Evolutionary conservation across 176 grass and related monocot genomes (phyloP), one percentile per base, ranked within the genome.

Genomic region (Ensete ventricosum): DNA sequence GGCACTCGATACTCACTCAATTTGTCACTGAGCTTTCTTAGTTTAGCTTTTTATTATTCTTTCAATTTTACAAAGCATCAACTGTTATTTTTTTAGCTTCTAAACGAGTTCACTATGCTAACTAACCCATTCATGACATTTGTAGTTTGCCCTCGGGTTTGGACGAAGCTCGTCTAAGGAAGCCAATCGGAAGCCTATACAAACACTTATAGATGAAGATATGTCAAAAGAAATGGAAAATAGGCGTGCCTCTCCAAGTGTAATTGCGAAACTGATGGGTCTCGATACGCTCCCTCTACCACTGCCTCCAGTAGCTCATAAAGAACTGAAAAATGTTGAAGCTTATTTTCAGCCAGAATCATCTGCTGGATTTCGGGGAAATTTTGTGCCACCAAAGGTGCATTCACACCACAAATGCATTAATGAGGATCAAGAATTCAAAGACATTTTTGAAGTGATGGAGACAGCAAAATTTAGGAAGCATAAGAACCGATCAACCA

Each of bases 401-500:
- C 69, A 82, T 80, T 80, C 76, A 54, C 78, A 73, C 27, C 79
- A 80, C 54, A 84, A 71, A 78, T 83, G 84, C 66, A 67, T 34
- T 69, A 75, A 99, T 82, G 85, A 89, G 60, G 82, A 85, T 55
- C 87, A 88, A 73, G 87, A 85, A 76, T 84, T 87, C 64, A 94
- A 91, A 73, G 91, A 94, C 84, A 88, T 99, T 84, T 99, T 94
- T 77, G 91, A 99, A 87, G 85, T 91, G 54, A 91, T 82, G 73
- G 95, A 94, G 67, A 76, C 62, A 13, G 72, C 83, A 84, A 87
- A 88, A 83, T 67, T 82, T 66, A 99, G 88, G 76, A 80, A 60
- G 52, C 73, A 88, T 62, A 80, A 76, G 57, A 89, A 76, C 53
- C 76, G 82, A 52, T 81, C 63, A 81, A 62, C 71, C 76, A 74